Conservation (phyloP, 2,329 filamentous ascomycete genomes). For the Ascochyta rabiei region DNA sequence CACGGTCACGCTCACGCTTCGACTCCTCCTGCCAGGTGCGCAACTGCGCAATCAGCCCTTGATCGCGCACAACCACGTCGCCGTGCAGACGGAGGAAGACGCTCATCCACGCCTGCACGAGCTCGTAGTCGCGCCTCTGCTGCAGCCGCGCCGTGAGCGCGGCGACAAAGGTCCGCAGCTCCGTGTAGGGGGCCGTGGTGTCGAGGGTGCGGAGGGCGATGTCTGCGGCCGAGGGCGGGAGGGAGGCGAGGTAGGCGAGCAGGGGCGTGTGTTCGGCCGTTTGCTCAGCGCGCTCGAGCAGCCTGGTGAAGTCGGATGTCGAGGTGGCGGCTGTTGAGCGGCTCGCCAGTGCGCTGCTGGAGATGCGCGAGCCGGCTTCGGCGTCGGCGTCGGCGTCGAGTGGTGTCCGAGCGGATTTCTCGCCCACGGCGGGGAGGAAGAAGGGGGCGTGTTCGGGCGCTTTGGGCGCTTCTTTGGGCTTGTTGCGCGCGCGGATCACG, state of each 20-base stretch:
- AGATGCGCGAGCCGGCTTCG: slow-evolving; percentile 40
- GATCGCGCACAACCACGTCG: slow-evolving; percentile 59
- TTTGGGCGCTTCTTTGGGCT: slow-evolving; percentile 90
- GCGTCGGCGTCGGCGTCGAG: slow-evolving; percentile 20
- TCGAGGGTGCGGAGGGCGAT: slow-evolving; percentile 85
- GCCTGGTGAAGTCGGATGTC: slow-evolving; percentile 54
- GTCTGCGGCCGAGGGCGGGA: slow-evolving; percentile 85
- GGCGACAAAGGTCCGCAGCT: slow-evolving; percentile 79
- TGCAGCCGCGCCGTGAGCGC: slow-evolving; percentile 75
- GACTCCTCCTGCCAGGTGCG: slow-evolving; percentile 74
- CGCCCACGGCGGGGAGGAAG: slow-evolving; percentile 77
- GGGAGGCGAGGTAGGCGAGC: slow-evolving; percentile 76
- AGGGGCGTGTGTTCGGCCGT: slow-evolving; percentile 70
- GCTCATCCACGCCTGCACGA: slow-evolving; percentile 96
- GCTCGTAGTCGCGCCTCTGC: slow-evolving; percentile 81
- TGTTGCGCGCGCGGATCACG: slow-evolving; percentile 88
- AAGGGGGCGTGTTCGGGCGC: slow-evolving; percentile 93
- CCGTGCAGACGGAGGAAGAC: slow-evolving; percentile 85
- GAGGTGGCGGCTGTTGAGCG: slow-evolving; percentile 36
- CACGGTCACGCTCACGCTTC: slow-evolving; percentile 70
- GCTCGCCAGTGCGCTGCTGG: slow-evolving; percentile 41
- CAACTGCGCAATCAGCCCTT: slow-evolving; percentile 65
- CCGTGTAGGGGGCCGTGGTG: slow-evolving; percentile 61
- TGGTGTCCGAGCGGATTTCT: slow-evolving; percentile 24
- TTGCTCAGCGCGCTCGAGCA: slow-evolving; percentile 55